Evolutionary conservation across 2,329 filamentous ascomycete genomes (phyloP).

Genomic region (Neofusicoccum laricinum): DNA sequence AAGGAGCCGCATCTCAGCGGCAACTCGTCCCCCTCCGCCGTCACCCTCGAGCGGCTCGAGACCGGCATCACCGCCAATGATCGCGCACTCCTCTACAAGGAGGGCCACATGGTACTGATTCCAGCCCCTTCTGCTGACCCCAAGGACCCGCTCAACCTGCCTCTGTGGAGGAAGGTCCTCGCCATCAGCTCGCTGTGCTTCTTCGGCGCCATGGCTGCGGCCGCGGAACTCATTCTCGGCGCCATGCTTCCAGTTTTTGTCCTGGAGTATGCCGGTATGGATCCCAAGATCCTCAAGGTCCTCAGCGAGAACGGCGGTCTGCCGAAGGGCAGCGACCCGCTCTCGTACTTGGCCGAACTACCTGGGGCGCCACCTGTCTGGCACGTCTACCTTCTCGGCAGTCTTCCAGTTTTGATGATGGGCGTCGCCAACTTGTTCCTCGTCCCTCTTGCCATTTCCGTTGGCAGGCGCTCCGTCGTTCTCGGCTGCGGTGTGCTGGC

Average conservation of each 20-base stretch:
- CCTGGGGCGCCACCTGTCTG: constrained; percentile 25
- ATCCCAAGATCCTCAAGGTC: constrained; percentile 20
- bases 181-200: constrained; percentile 20
- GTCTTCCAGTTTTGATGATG: constrained; percentile 29
- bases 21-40: neutral
- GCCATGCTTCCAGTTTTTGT: constrained; percentile 30
- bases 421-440: constrained; percentile 27
- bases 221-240: constrained; percentile 29
- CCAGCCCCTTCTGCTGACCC: constrained; percentile 19
- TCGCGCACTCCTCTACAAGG: constrained; percentile 2
- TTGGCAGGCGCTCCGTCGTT: constrained; percentile 27
- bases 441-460: constrained; percentile 27
- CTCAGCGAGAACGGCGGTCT: constrained; percentile 16
- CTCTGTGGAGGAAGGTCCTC: constrained; percentile 17
- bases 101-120: constrained; percentile 16
- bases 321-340: constrained; percentile 11
- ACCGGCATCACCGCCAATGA: neutral
- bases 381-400: constrained; percentile 28
- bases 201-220: constrained; percentile 26
- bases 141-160: constrained; percentile 22
- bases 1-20: neutral
- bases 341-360: constrained; percentile 11
- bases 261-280: constrained; percentile 25
- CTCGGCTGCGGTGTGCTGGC: constrained; percentile 26
- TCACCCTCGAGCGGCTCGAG: neutral